Percentiles rank a stretch among this genome's conserved stretches.
Conservation (phyloP, 306 rosid species). For the Calophaca sinica region DNA sequence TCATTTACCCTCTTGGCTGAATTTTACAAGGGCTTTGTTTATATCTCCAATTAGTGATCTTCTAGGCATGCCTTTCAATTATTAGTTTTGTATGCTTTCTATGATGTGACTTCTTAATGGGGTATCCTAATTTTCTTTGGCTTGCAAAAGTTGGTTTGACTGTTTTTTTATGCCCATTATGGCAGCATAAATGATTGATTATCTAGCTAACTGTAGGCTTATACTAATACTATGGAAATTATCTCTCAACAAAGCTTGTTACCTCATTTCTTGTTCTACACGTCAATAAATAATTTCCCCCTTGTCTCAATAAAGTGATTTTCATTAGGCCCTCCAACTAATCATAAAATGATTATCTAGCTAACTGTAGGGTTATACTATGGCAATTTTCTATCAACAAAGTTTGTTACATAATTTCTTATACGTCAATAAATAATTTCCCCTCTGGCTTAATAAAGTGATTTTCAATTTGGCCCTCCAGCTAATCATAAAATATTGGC, state of each 20-base stretch:
- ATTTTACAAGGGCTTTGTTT: background rate
- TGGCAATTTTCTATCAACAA: slow-evolving; percentile 4
- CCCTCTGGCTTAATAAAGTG: background rate
- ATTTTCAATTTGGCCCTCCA: slow-evolving; percentile 20
- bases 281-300: background rate
- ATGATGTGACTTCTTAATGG: slow-evolving; percentile 32
- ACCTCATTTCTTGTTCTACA: slow-evolving; percentile 34
- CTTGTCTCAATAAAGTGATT: slow-evolving; percentile 3
- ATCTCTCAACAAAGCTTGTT: slow-evolving; percentile 15
- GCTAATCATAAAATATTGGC: slow-evolving; percentile 35
- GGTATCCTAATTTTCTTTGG: slow-evolving; percentile 28
- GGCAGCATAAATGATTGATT: slow-evolving; percentile 30
- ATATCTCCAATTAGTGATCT: slow-evolving; percentile 13
- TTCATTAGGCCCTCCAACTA: slow-evolving; percentile 20
- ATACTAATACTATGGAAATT: background rate
- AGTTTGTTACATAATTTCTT: slow-evolving; percentile 32
- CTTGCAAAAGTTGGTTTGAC: slow-evolving; percentile 39
- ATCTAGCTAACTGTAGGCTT: slow-evolving; percentile 16
- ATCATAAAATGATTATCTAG: slow-evolving; percentile 31
- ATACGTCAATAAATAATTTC: slow-evolving; percentile 1
- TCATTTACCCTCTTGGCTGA: slow-evolving; percentile 1
- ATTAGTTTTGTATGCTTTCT: slow-evolving; percentile 35
- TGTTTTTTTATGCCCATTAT: slow-evolving; percentile 33
- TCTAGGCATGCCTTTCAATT: slow-evolving; percentile 15
- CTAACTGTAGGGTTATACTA: background rate